A percentile compares a stretch with the other conserved stretches of the same genome.
Evolutionary conservation across 306 rosid genomes (phyloP).

Genomic region (Trichosanthes truncata): DNA sequence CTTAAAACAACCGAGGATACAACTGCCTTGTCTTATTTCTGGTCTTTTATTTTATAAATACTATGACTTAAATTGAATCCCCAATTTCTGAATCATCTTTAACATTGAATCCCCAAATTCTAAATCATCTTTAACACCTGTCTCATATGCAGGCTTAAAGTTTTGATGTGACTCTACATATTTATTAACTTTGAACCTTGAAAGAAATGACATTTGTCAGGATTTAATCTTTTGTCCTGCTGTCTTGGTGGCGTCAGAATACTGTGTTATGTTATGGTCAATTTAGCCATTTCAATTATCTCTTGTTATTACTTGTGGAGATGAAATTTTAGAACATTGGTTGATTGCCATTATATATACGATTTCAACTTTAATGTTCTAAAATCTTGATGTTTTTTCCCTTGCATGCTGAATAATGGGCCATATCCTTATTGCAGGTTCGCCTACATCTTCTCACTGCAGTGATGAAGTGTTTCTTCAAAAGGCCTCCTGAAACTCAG

Average conservation of each 20-base stretch:
- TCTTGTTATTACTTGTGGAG: background rate
- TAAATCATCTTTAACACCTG: background rate
- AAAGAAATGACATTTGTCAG: background rate
- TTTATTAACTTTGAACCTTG: background rate
- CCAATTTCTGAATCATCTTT: background rate
- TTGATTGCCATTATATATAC: background rate
- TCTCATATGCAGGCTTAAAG: background rate
- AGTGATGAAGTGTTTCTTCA: constrained; percentile 96
- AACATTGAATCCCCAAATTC: background rate
- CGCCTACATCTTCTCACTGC: constrained; percentile 97
- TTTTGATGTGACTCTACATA: background rate
- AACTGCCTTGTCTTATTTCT: background rate
- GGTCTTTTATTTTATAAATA: background rate
- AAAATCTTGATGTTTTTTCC: background rate
- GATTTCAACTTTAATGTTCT: background rate
- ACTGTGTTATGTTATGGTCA: background rate
- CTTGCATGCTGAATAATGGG: constrained; percentile 10
- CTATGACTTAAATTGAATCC: background rate
- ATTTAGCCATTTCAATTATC: background rate
- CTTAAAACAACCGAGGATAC: background rate
- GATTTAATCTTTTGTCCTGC: background rate
- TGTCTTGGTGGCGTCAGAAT: background rate
- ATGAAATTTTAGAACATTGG: background rate
- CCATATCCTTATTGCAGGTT: constrained; percentile 53
- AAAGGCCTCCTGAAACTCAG: constrained; percentile 95